phyloP scores from a whole-genome alignment of 495 filamentous ascomycete species.

The Talaromyces liani region DNA sequence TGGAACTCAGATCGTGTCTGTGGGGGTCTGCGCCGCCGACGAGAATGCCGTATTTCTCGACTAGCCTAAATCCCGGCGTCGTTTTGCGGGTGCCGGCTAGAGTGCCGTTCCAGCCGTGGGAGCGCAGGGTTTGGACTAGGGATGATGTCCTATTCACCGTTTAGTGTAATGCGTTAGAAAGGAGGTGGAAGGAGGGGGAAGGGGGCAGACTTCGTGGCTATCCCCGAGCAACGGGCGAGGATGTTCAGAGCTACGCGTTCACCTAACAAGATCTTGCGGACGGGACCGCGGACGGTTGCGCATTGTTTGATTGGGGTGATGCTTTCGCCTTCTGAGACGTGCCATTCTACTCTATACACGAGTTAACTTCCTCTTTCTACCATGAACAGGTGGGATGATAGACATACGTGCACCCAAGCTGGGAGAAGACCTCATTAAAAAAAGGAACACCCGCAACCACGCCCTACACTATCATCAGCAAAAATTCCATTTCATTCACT shows the following conservation, averaged over 20 bases:
- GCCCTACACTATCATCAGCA: slow-evolving; percentile 37
- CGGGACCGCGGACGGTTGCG: slow-evolving; percentile 82
- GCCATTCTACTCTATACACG: slow-evolving; percentile 67
- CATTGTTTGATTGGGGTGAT: slow-evolving; percentile 51
- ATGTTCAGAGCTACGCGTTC: slow-evolving; percentile 91
- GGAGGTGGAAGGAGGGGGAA: background rate
- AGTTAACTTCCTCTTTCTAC: background rate
- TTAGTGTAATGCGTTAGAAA: background rate
- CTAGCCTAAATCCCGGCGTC: slow-evolving; percentile 88
- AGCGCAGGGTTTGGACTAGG: slow-evolving; percentile 45
- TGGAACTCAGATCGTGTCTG: slow-evolving; percentile 81
- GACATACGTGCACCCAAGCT: slow-evolving; percentile 72
- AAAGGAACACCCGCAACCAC: slow-evolving; percentile 90
- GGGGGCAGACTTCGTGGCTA: slow-evolving; percentile 61
- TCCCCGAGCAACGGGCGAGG: slow-evolving; percentile 84
- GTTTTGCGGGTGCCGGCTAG: slow-evolving; percentile 96
- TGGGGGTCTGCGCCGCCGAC: slow-evolving; percentile 88
- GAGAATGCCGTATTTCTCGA: slow-evolving; percentile 97
- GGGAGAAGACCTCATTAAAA: slow-evolving; percentile 87
- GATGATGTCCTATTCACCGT: slow-evolving; percentile 24
- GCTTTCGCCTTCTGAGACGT: slow-evolving; percentile 63
- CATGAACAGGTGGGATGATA: background rate
- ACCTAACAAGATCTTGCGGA: slow-evolving; percentile 78
- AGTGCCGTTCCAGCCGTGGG: slow-evolving; percentile 67
- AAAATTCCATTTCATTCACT: background rate